These are phyloP conservation scores for Xylaria venustula DNA, from an alignment of 495 filamentous ascomycete genomes.

Conservation along the genomic window DNA sequence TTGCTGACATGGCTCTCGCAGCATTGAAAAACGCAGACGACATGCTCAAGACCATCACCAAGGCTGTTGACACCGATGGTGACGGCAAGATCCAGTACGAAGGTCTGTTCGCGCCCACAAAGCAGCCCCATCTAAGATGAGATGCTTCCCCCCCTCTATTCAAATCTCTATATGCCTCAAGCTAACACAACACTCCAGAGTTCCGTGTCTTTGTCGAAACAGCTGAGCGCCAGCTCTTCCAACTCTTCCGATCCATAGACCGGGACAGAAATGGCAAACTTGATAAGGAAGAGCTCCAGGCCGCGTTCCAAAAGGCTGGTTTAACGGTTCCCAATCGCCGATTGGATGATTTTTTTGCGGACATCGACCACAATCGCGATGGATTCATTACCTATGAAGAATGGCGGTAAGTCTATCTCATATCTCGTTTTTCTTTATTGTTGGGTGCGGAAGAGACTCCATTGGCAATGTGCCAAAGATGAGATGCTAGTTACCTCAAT, in stretches of 20 bases:
- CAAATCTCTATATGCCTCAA: conserved; percentile 1
- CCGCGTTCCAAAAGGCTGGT: conserved; percentile 75
- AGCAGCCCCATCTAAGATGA: not conserved
- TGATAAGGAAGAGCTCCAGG: conserved; percentile 76
- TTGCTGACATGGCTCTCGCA: conserved; percentile 39
- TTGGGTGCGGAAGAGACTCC: too few species aligned
- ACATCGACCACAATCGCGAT: conserved; percentile 88
- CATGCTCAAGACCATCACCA: conserved; percentile 77
- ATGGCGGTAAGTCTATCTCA: conserved; percentile 76
- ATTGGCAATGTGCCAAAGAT: not conserved
- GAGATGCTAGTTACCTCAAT: not conserved
- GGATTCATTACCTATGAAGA: conserved; percentile 87
- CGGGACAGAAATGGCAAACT: conserved; percentile 82
- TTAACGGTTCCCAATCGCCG: conserved; percentile 74
- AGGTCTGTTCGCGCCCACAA: conserved; percentile 51
- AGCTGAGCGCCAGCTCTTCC: conserved; percentile 77
- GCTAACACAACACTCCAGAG: conserved; percentile 50
- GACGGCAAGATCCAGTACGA: conserved; percentile 89
- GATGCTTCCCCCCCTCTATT: not conserved
- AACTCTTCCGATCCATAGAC: conserved; percentile 86
- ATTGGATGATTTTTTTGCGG: conserved; percentile 79
- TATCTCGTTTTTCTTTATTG: conserved; percentile 3
- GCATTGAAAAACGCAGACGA: conserved; percentile 91
- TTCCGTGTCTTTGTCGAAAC: conserved; percentile 84
- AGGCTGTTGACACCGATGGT: conserved; percentile 76